These are phyloP conservation scores for Diutina rugosa DNA, from an alignment of 1,139 yeast species.

Conservation along the genomic window DNA sequence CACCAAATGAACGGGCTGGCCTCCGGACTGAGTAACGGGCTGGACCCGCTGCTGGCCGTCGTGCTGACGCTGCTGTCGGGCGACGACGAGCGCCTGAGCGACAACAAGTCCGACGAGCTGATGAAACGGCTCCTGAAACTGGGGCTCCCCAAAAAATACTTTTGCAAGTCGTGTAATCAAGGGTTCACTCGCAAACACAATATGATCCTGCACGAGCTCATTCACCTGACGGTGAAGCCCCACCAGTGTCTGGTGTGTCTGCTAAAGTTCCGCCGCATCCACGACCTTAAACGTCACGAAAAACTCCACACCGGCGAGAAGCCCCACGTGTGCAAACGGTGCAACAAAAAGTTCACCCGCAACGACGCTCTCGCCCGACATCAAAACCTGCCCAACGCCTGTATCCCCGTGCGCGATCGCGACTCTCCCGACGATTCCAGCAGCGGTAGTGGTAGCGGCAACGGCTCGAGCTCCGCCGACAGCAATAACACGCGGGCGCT, in stretches of 20 bases:
- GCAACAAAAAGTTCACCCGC: slow-evolving; percentile 60
- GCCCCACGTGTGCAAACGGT: slow-evolving; percentile 49
- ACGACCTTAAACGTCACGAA: slow-evolving; percentile 66
- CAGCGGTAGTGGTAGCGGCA: background rate
- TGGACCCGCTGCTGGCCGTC: background rate
- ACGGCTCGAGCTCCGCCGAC: background rate
- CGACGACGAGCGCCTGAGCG: background rate
- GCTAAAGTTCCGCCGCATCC: slow-evolving; percentile 54
- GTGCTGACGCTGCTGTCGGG: background rate
- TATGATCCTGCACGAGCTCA: slow-evolving; percentile 59
- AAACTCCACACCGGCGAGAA: slow-evolving; percentile 68
- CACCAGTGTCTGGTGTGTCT: slow-evolving; percentile 55
- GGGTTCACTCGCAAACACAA: slow-evolving; percentile 62
- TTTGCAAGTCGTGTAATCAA: slow-evolving; percentile 48
- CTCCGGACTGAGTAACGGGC: background rate
- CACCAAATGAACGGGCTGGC: background rate
- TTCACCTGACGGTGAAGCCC: slow-evolving; percentile 57
- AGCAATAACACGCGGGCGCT: background rate
- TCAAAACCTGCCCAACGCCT: slow-evolving; percentile 33
- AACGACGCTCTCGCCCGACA: slow-evolving; percentile 68
- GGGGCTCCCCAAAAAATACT: slow-evolving; percentile 4
- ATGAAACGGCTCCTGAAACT: background rate
- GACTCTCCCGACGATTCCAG: background rate
- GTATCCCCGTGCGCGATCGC: slow-evolving; percentile 7
- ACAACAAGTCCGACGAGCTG: background rate